Conservation (phyloP, 805 yeast genomes). For the Ogataea nakhonphanomensis region DNA sequence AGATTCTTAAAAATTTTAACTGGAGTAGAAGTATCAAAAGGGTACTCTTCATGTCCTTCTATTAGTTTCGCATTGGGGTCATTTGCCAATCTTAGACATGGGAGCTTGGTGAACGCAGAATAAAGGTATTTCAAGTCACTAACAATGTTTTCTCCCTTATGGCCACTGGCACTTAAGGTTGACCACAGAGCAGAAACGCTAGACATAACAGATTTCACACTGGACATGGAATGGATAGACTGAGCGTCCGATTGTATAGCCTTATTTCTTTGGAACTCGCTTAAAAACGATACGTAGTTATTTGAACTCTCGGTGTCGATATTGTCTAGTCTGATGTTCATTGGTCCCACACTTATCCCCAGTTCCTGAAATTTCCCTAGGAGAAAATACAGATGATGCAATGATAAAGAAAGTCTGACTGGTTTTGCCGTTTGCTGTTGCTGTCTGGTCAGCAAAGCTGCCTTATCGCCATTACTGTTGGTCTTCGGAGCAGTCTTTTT, state of each 20-base stretch:
- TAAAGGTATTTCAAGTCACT: slow-evolving; percentile 52
- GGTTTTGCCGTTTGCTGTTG: slow-evolving; percentile 38
- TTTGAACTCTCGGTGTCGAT: slow-evolving; percentile 50
- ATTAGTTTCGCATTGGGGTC: slow-evolving; percentile 56
- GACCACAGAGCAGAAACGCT: slow-evolving; percentile 42
- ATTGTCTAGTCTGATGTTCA: slow-evolving; percentile 55
- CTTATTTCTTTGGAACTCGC: slow-evolving; percentile 44
- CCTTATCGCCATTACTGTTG: slow-evolving; percentile 2
- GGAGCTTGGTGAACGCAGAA: slow-evolving; percentile 62
- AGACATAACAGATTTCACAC: slow-evolving; percentile 52
- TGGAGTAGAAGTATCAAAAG: slow-evolving; percentile 69
- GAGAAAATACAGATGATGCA: slow-evolving; percentile 61
- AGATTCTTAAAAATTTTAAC: slow-evolving; percentile 57
- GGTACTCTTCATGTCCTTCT: slow-evolving; percentile 64
- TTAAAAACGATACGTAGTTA: slow-evolving; percentile 55
- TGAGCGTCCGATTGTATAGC: slow-evolving; percentile 35
- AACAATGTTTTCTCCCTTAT: slow-evolving; percentile 40
- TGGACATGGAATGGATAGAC: slow-evolving; percentile 56
- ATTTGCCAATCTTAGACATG: slow-evolving; percentile 58
- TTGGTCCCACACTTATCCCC: slow-evolving; percentile 54
- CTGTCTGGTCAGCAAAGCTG: slow-evolving; percentile 12
- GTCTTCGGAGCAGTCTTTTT: slow-evolving; percentile 36
- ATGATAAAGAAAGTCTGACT: slow-evolving; percentile 52
- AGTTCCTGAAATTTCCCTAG: slow-evolving; percentile 53
- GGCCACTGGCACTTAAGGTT: slow-evolving; percentile 35